phyloP scores from a whole-genome alignment of 768 basidiomycete species.

The Serendipita sp. region DNA sequence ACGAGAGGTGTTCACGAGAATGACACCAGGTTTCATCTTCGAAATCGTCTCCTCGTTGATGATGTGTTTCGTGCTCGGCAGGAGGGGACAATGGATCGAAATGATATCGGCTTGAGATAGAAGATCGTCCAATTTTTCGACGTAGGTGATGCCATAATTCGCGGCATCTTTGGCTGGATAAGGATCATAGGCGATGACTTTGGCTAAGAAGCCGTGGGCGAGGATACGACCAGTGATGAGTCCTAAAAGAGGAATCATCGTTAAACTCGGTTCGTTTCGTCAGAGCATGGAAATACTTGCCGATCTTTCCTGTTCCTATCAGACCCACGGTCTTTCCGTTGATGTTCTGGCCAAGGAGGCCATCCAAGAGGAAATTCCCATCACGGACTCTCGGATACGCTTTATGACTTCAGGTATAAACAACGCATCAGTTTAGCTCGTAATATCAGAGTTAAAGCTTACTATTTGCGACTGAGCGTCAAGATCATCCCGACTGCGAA shows the following conservation, averaged over 20 bases:
- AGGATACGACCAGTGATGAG: constrained; percentile 18
- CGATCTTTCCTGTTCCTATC: constrained; percentile 22
- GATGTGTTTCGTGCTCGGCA: constrained; percentile 15
- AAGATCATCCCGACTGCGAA: constrained; percentile 14
- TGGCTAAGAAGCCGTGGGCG: constrained; percentile 16
- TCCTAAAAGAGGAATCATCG: constrained; percentile 6
- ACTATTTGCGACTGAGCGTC: constrained; percentile 14
- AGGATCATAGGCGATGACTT: constrained; percentile 18
- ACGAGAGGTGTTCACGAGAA: constrained; percentile 22
- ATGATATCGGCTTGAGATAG: constrained; percentile 18
- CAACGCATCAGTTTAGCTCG: not conserved
- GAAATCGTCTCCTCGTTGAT: constrained; percentile 15
- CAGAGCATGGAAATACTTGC: not conserved
- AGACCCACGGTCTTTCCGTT: constrained; percentile 19
- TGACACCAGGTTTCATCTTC: constrained; percentile 15
- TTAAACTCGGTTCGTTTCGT: not conserved
- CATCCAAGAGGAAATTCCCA: constrained; percentile 14
- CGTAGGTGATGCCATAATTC: constrained; percentile 12
- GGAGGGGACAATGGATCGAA: constrained; percentile 21
- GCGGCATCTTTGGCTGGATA: constrained; percentile 8
- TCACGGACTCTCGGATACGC: constrained; percentile 12
- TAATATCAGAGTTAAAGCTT: not conserved
- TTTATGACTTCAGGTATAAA: constrained; percentile 10
- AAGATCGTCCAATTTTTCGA: constrained; percentile 16
- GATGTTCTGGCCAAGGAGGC: constrained; percentile 14